Evolutionary conservation across 805 yeast genomes (phyloP).

Genomic region (Wickerhamomyces canadensis): DNA sequence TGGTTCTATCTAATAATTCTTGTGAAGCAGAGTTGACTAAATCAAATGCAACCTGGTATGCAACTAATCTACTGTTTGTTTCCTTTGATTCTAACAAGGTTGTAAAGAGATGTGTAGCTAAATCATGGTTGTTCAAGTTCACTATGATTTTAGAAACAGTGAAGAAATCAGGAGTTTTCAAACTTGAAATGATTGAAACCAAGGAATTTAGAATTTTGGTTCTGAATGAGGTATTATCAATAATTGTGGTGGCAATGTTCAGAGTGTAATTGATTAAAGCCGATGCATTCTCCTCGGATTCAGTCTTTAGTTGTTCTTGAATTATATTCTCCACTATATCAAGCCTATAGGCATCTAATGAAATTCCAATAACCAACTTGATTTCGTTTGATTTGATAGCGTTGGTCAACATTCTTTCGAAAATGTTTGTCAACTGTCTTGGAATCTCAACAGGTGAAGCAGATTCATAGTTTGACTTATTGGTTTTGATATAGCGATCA

Average conservation of each 20-base stretch:
- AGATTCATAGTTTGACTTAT: slow-evolving; percentile 43
- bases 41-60: slow-evolving; percentile 94
- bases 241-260: slow-evolving; percentile 63
- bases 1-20: slow-evolving; percentile 63
- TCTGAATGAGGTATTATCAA: slow-evolving; percentile 63
- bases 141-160: slow-evolving; percentile 81
- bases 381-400: slow-evolving; percentile 69
- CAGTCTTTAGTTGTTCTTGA: slow-evolving; percentile 29
- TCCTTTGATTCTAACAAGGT: slow-evolving; percentile 41
- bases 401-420: slow-evolving; percentile 81
- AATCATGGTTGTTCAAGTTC: slow-evolving; percentile 70
- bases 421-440: slow-evolving; percentile 57
- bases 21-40: slow-evolving; percentile 89
- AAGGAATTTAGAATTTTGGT: slow-evolving; percentile 55
- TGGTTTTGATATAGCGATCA: slow-evolving; percentile 65
- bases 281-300: slow-evolving; percentile 48
- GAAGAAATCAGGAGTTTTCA: slow-evolving; percentile 71
- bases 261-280: slow-evolving; percentile 67
- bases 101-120: slow-evolving; percentile 67
- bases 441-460: slow-evolving; percentile 40
- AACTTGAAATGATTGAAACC: slow-evolving; percentile 51
- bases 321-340: slow-evolving; percentile 69
- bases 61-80: slow-evolving; percentile 48
- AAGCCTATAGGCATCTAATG: slow-evolving; percentile 81
- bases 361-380: slow-evolving; percentile 82